These are phyloP conservation scores for Sextonia rubra DNA, from an alignment of 164 flowering plant genomes.

Conservation along the genomic window DNA sequence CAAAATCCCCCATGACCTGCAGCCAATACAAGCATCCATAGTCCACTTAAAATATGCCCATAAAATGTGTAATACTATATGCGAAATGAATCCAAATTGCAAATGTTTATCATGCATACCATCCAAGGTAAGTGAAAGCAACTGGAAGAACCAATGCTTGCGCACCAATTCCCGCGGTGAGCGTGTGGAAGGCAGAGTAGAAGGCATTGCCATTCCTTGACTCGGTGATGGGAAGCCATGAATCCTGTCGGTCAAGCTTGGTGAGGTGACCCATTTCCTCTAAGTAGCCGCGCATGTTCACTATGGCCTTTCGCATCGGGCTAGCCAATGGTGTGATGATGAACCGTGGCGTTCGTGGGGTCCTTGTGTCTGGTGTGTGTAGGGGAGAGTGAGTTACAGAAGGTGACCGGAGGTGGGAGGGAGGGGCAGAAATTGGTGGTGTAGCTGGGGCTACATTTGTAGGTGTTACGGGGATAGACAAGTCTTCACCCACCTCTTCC, in stretches of 20 bases:
- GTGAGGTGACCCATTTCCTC: conserved; percentile 54
- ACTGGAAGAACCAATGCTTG: conserved; percentile 80
- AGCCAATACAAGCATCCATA: not conserved
- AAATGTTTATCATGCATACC: conserved; percentile 33
- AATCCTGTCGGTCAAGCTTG: conserved; percentile 47
- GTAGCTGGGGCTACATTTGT: not conserved
- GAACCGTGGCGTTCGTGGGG: conserved; percentile 19
- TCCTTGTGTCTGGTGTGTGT: not conserved
- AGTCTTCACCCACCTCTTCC: conserved; percentile 8
- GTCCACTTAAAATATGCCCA: not conserved
- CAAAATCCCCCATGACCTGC: conserved; percentile 76
- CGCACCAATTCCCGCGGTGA: conserved; percentile 69
- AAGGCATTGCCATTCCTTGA: conserved; percentile 72
- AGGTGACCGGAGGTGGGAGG: conserved; percentile 16
- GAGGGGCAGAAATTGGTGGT: conserved; percentile 20
- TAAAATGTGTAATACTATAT: too few relatives aligned
- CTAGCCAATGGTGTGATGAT: conserved; percentile 46
- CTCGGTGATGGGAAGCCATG: conserved; percentile 86
- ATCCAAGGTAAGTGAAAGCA: conserved; percentile 69
- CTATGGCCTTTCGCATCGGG: conserved; percentile 47
- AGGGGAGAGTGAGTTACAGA: conserved; percentile 23
- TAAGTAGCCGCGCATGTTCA: conserved; percentile 36
- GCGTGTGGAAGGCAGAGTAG: conserved; percentile 62
- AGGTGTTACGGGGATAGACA: conserved; percentile 12
- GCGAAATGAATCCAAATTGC: not conserved